Percentiles rank a stretch among this genome's conserved stretches.
These are phyloP conservation scores for Sporothrix pseudoabietina DNA, from an alignment of 2,329 filamentous ascomycete species.

Conservation along the genomic window DNA sequence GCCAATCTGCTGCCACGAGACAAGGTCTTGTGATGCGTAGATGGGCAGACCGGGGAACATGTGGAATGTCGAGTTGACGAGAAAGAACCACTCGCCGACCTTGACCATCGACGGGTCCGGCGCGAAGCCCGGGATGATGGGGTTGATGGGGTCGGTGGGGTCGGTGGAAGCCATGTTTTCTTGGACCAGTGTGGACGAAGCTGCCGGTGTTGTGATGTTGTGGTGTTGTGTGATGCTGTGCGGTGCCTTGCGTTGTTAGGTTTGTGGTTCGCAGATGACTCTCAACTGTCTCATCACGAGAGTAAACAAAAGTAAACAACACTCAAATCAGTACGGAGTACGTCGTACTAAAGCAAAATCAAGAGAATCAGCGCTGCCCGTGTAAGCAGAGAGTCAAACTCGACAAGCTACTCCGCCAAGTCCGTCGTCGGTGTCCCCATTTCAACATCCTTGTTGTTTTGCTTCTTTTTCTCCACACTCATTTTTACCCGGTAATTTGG, in stretches of 20 bases:
- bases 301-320: background rate
- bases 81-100: slow-evolving; percentile 15
- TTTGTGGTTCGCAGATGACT: too few relatives aligned
- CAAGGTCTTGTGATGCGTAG: background rate
- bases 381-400: background rate
- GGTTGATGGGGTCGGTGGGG: slow-evolving; percentile 3
- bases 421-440: background rate
- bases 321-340: background rate
- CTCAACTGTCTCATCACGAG: too few relatives aligned
- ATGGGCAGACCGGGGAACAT: slow-evolving; percentile 17
- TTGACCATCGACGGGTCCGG: slow-evolving; percentile 13
- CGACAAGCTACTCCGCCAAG: background rate
- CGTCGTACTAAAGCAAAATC: background rate
- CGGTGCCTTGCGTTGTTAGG: background rate
- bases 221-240: background rate
- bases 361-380: background rate
- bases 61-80: slow-evolving; percentile 16
- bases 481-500: background rate
- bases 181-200: background rate
- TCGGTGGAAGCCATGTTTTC: background rate
- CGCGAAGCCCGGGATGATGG: slow-evolving; percentile 12
- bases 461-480: background rate
- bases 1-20: slow-evolving; percentile 5
- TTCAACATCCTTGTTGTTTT: background rate
- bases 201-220: background rate